These are phyloP conservation scores for Talaromyces liani DNA, from an alignment of 495 filamentous ascomycete species.

Conservation along the genomic window DNA sequence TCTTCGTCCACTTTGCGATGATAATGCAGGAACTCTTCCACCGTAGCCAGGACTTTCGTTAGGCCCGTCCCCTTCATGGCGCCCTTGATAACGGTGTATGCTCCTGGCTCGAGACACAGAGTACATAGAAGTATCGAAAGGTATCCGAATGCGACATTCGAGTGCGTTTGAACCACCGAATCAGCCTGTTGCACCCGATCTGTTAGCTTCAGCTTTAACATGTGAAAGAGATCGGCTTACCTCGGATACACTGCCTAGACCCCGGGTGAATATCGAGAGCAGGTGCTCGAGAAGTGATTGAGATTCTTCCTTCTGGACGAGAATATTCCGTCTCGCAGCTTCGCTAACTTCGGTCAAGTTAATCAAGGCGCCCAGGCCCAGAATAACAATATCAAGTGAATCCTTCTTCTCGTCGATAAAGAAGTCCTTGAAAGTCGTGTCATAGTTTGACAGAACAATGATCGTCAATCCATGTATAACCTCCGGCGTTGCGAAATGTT, in stretches of 20 bases:
- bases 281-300: slow-evolving; percentile 34
- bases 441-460: slow-evolving; percentile 37
- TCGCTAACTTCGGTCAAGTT: slow-evolving; percentile 79
- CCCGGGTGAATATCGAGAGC: slow-evolving; percentile 32
- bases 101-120: slow-evolving; percentile 55
- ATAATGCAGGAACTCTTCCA: slow-evolving; percentile 77
- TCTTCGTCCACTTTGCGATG: slow-evolving; percentile 64
- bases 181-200: slow-evolving; percentile 52
- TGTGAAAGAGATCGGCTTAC: slow-evolving; percentile 18
- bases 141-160: slow-evolving; percentile 87
- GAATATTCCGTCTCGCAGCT: slow-evolving; percentile 35
- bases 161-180: slow-evolving; percentile 73
- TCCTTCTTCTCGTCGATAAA: slow-evolving; percentile 36
- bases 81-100: slow-evolving; percentile 40
- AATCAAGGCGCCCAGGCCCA: slow-evolving; percentile 77
- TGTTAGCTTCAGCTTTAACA: slow-evolving; percentile 6
- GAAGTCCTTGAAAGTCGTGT: slow-evolving; percentile 28
- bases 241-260: slow-evolving; percentile 35
- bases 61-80: slow-evolving; percentile 54
- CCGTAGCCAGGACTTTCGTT: slow-evolving; percentile 58
- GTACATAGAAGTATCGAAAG: slow-evolving; percentile 78
- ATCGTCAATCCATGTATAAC: slow-evolving; percentile 50
- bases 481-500: slow-evolving; percentile 51
- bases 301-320: slow-evolving; percentile 15
- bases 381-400: slow-evolving; percentile 62